Evolutionary conservation across 345 rosid genomes (phyloP).

Genomic region (Eucalyptus victrix): DNA sequence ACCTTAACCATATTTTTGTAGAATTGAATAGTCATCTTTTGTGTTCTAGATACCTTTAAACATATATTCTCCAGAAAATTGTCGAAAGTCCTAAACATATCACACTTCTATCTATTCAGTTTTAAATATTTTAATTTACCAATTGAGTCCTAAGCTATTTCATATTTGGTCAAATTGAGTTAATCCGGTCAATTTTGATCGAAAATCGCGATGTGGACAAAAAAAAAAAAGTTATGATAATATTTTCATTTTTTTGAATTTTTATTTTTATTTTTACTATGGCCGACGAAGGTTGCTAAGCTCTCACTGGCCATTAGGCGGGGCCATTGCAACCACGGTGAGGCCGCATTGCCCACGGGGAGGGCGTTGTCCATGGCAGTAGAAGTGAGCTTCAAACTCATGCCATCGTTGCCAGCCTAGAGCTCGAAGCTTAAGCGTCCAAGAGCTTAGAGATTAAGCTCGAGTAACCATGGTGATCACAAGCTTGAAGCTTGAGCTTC

Average conservation of each 20-base stretch:
- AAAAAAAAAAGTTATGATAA: too few relatives aligned
- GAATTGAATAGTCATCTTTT: neutral
- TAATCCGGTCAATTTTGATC: rapidly evolving
- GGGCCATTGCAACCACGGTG: rapidly evolving
- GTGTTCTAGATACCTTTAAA: neutral
- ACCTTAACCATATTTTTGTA: neutral
- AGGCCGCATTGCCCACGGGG: rapidly evolving
- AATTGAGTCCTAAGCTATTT: too few relatives aligned
- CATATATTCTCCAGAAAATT: neutral
- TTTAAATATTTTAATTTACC: too few relatives aligned
- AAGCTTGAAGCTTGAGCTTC: neutral
- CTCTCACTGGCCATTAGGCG: rapidly evolving
- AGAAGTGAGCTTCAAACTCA: too few relatives aligned
- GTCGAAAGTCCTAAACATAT: too few relatives aligned
- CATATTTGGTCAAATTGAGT: neutral
- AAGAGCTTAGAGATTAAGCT: neutral
- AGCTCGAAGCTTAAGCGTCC: neutral
- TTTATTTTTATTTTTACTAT: too few relatives aligned
- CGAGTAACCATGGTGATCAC: too few relatives aligned
- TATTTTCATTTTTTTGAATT: too few relatives aligned
- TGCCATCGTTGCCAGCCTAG: neutral
- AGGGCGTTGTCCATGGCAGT: rapidly evolving
- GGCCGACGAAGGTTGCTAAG: rapidly evolving
- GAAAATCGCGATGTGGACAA: rapidly evolving
- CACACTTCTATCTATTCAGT: rapidly evolving